Base-by-base conservation (phyloP, 371 early-diverging fungal species). In the Saksenaea oblongispora region DNA sequence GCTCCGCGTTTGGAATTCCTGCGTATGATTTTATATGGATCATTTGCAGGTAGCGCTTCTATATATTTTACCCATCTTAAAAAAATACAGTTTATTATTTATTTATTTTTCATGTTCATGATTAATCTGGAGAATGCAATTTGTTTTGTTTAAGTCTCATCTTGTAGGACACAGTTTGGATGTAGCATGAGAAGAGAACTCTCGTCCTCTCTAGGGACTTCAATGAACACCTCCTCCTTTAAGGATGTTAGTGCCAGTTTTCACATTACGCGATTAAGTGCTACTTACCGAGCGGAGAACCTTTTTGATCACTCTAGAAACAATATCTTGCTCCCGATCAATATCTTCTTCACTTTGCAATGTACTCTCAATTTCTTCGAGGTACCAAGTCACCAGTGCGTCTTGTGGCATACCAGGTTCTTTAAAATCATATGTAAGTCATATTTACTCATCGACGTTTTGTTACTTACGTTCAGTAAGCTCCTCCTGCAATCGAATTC, bases 351-450 rank as follows among this genome's bases (percentile, higher is more conserved):
- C 92, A 26, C 79, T 80, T 24, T 85, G 82, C 15, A 98, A 68
- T 11, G 73, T 79, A n/a, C 87, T 83, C 67, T 93, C 92, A 36
- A 58, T 76, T 71, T 27, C 61, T 58, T 88, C 88, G 36, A 98
- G 72, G 72, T 94, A 98, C 90, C 92, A 92, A 17, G 84, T 81
- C 10, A 96, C 81, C 18, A 99, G 71, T 11, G 90, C 94, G 11
- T 85, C 86, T 56, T 80, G 83, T 47, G 82, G 79, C 70, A 94
- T 73, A 47, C 94, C 91, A 59, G 67, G 61, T 59, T 78, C 79
- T 71, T 59, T 27, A 58, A 54, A 51, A 53, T 5, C 24, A 62
- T 8, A 18, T 17, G 58, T 31, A 28, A 47, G 1, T 60, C 11
- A 28, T 22, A 18, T 5, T 28, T 5, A 39, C n/a, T 9, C 9